Evolutionary conservation across 371 early-diverging fungal genomes (phyloP).

Genomic region (Mortierella sp.): DNA sequence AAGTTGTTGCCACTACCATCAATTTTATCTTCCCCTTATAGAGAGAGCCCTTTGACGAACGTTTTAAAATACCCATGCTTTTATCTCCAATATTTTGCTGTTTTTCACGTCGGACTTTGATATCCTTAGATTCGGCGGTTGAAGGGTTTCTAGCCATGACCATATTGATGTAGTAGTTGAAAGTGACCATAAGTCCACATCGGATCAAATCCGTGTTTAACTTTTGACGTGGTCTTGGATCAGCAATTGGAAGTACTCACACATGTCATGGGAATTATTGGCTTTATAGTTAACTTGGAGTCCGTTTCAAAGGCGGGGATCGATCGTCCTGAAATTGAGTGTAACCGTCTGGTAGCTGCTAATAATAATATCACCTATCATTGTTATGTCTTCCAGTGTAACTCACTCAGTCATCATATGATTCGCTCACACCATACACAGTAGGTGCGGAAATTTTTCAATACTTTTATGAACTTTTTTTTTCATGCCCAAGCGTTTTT

Average conservation of each 20-base stretch:
- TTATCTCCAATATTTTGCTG: not conserved
- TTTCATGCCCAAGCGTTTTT: no score
- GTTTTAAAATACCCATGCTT: not conserved
- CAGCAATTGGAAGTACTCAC: no score
- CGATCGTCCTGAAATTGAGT: not conserved
- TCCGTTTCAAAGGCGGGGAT: not conserved
- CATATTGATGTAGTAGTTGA: conserved; percentile 9
- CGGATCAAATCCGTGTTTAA: conserved; percentile 6
- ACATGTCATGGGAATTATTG: not conserved
- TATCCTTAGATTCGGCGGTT: not conserved
- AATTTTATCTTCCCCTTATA: not conserved
- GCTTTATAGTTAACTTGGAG: not conserved
- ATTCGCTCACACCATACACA: no score
- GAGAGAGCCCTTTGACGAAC: conserved; percentile 8
- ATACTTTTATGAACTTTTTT: no score
- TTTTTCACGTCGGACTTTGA: not conserved
- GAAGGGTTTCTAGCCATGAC: conserved; percentile 6
- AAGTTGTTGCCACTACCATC: not conserved
- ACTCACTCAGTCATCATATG: no score
- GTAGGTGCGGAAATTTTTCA: no score
- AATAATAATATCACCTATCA: not conserved
- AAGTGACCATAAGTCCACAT: conserved; percentile 1
- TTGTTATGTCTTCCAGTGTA: no score
- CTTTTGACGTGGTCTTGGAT: not conserved
- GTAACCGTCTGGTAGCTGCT: not conserved